phyloP scores from a whole-genome alignment of 257 asterid genomes.

The Hygrophila difformis region DNA sequence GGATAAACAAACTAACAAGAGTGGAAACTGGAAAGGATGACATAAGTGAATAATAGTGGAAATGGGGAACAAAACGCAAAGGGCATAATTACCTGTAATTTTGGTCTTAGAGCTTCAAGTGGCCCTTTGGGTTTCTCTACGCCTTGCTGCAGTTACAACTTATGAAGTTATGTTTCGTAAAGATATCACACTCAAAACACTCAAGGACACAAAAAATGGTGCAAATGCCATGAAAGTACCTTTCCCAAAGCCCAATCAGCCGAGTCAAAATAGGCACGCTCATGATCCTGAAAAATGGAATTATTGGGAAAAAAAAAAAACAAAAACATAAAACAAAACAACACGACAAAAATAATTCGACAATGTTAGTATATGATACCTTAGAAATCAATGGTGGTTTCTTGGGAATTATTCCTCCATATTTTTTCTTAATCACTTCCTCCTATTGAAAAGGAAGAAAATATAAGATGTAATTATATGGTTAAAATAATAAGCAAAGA shows the following conservation, averaged over 20 bases:
- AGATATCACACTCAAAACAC: background rate
- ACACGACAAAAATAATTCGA: background rate
- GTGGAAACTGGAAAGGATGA: no score
- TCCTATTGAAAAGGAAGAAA: constrained; percentile 34
- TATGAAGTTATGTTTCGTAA: background rate
- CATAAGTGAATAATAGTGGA: no score
- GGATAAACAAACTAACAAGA: no score
- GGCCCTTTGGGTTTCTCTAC: constrained; percentile 97
- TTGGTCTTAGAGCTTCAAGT: constrained; percentile 97
- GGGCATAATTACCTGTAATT: constrained; percentile 68
- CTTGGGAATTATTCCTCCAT: constrained; percentile 91
- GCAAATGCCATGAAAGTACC: constrained; percentile 29
- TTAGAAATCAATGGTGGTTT: constrained; percentile 90
- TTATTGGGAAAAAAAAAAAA: no score
- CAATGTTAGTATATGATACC: constrained; percentile 26
- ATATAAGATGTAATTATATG: background rate
- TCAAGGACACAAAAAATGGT: constrained; percentile 3
- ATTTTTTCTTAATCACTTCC: constrained; percentile 73
- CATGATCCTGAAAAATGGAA: constrained; percentile 79
- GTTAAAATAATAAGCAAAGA: background rate
- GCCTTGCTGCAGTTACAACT: constrained; percentile 67
- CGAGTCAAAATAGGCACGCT: constrained; percentile 96
- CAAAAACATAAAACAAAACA: background rate
- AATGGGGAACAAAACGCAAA: no score
- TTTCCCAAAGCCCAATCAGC: constrained; percentile 99